Percentiles rank a stretch among this genome's conserved stretches.
phyloP scores from a whole-genome alignment of 208 protist genomes.

The Crithidia sp. region DNA sequence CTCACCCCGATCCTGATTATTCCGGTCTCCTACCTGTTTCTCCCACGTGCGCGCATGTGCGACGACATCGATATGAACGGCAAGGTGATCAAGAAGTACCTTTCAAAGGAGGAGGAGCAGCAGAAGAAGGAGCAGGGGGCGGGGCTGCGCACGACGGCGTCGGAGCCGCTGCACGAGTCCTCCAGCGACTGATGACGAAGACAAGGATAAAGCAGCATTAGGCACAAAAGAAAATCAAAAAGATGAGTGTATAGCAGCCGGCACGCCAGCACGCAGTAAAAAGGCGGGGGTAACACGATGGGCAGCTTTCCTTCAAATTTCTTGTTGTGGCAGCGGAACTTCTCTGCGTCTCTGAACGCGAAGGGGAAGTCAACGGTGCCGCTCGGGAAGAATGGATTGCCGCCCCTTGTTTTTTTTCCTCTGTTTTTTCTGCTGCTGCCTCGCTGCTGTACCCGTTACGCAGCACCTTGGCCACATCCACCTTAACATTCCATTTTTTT shows the following conservation, averaged over 20 bases:
- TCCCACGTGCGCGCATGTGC: constrained; percentile 49
- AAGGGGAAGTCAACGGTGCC: no score
- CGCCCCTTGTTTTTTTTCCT: no score
- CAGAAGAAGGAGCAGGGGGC: constrained; percentile 6
- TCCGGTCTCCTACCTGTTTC: constrained; percentile 51
- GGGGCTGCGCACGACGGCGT: background rate
- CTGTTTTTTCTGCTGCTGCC: no score
- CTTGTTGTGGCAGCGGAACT: no score
- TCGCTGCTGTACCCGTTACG: no score
- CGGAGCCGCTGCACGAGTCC: constrained; percentile 10
- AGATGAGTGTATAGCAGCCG: no score
- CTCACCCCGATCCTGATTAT: constrained; percentile 49
- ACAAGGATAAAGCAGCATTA: background rate
- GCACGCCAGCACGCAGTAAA: no score
- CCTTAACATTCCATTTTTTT: background rate
- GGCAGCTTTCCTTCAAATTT: no score
- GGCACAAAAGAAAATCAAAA: background rate
- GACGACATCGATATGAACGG: constrained; percentile 36
- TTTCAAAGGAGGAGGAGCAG: background rate
- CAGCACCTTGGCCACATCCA: no score
- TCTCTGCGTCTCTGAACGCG: no score
- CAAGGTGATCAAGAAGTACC: background rate
- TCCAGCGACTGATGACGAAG: background rate
- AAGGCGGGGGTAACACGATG: background rate
- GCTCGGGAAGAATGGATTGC: no score